These are phyloP conservation scores for Eucalyptus victrix DNA, from an alignment of 345 rosid genomes.

Conservation along the genomic window DNA sequence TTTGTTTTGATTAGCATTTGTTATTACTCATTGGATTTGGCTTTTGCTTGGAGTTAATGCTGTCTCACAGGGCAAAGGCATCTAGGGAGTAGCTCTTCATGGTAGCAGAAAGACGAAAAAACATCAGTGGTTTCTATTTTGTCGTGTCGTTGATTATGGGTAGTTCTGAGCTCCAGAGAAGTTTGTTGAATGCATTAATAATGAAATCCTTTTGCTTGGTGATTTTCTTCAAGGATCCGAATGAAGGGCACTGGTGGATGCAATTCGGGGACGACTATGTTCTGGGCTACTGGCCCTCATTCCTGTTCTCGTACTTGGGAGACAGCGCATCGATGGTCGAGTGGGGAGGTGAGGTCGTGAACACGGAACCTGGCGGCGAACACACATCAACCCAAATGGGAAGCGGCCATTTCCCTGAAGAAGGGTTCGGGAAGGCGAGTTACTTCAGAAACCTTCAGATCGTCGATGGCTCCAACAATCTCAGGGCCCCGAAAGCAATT, in stretches of 20 bases:
- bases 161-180: neutral
- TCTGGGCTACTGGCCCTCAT: conserved; percentile 43
- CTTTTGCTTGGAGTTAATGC: neutral
- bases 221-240: conserved; percentile 24
- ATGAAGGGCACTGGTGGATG: conserved; percentile 54
- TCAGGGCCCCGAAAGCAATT: conserved; percentile 28
- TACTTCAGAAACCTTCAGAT: conserved; percentile 40
- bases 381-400: conserved; percentile 54
- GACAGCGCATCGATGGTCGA: conserved; percentile 45
- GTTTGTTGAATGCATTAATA: neutral
- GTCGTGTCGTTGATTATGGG: neutral
- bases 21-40: neutral
- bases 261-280: conserved; percentile 32
- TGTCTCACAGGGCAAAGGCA: neutral
- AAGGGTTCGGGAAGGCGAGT: conserved; percentile 41
- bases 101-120: neutral
- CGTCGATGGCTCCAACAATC: conserved; percentile 35
- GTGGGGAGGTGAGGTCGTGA: conserved; percentile 52
- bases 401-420: conserved; percentile 38
- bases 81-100: neutral
- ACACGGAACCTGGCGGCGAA: conserved; percentile 18
- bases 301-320: conserved; percentile 37
- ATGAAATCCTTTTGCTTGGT: neutral
- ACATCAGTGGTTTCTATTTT: neutral
- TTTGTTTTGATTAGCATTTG: neutral